These are phyloP conservation scores for Fragaria vesca DNA, from an alignment of 306 rosid genomes.

Conservation along the genomic window DNA sequence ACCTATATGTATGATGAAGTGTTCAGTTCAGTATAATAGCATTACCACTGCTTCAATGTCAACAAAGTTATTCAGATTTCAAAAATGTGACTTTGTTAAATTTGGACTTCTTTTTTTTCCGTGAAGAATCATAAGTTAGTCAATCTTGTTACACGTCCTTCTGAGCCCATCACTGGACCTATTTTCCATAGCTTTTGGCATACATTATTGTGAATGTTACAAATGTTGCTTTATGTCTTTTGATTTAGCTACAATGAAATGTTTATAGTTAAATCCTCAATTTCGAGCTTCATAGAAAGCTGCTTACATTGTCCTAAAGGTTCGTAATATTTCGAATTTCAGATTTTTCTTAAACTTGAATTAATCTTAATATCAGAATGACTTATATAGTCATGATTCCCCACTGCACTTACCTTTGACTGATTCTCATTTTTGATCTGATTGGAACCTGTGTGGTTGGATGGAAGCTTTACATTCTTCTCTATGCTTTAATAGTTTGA, in stretches of 20 bases:
- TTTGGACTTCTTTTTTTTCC: neutral
- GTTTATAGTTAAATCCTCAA: neutral
- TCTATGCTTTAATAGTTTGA: constrained; percentile 21
- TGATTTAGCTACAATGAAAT: neutral
- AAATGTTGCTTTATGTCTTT: neutral
- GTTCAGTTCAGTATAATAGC: neutral
- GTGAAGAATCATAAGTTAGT: constrained; percentile 1
- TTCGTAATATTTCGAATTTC: neutral
- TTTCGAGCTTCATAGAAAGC: neutral
- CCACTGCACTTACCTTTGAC: no score
- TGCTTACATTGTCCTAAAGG: neutral
- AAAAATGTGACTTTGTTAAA: neutral
- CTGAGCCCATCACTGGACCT: neutral
- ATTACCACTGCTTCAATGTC: neutral
- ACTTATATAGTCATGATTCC: no score
- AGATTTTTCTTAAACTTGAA: neutral
- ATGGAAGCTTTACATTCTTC: constrained; percentile 15
- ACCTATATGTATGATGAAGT: neutral
- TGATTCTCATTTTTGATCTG: no score
- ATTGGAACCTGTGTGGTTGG: neutral
- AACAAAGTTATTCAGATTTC: neutral
- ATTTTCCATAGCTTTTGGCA: neutral
- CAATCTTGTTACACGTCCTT: neutral
- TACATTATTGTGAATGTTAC: neutral
- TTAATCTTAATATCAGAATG: no score